Percentiles rank a stretch among this genome's conserved stretches.
These are phyloP conservation scores for Gossypium ekmanianum DNA, from an alignment of 345 rosid species.

Conservation along the genomic window DNA sequence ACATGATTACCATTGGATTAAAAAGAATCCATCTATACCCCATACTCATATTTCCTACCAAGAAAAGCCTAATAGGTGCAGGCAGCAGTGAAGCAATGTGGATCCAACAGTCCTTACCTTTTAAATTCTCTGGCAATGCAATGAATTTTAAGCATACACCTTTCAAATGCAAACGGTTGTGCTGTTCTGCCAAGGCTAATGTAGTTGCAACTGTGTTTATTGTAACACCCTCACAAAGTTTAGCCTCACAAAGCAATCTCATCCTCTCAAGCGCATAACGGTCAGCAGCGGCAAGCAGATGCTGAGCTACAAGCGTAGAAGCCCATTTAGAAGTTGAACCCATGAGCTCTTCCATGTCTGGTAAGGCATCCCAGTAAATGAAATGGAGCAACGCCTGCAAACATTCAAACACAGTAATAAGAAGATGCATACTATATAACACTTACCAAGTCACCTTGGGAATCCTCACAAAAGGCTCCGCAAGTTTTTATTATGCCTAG, in stretches of 20 bases:
- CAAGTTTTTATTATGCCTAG: neutral
- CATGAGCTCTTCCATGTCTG: constrained; percentile 63
- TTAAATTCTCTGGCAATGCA: constrained; percentile 53
- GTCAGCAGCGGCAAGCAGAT: constrained; percentile 81
- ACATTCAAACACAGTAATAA: constrained; percentile 17
- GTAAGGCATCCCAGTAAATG: constrained; percentile 74
- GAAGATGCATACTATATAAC: constrained; percentile 4
- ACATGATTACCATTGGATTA: neutral
- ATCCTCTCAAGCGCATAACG: constrained; percentile 72
- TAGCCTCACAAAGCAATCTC: constrained; percentile 59
- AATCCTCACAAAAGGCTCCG: neutral
- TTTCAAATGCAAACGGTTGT: constrained; percentile 68
- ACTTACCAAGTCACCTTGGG: neutral
- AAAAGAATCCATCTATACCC: neutral
- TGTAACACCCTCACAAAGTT: constrained; percentile 65
- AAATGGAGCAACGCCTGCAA: constrained; percentile 72
- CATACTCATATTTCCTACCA: neutral
- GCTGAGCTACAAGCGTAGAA: constrained; percentile 68
- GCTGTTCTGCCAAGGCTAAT: constrained; percentile 79
- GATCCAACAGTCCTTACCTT: constrained; percentile 35
- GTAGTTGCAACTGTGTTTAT: constrained; percentile 76
- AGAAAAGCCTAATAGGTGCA: neutral
- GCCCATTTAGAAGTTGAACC: constrained; percentile 60
- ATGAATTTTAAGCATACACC: constrained; percentile 66
- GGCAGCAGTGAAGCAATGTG: neutral